Evolutionary conservation across 139 green algal genomes (phyloP).

Genomic region (Spirogloea muscicola): DNA sequence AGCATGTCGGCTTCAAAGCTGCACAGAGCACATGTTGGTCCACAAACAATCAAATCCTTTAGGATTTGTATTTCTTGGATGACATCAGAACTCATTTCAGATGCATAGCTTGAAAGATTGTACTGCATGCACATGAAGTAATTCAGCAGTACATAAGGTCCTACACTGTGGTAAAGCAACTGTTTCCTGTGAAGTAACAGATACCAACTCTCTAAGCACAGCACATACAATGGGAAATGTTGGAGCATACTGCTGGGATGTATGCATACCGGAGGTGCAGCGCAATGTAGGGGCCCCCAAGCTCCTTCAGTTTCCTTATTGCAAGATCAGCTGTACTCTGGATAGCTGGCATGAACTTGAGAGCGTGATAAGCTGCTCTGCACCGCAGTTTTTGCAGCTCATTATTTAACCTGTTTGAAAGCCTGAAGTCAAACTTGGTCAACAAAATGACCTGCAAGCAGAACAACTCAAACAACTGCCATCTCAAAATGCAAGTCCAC

Average conservation of each 20-base stretch:
- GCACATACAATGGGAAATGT: not conserved
- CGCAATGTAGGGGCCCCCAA: not conserved
- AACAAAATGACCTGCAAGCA: slow-evolving; percentile 2
- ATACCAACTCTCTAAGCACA: not conserved
- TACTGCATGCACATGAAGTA: not conserved
- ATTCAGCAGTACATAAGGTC: not conserved
- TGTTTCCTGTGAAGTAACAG: not conserved
- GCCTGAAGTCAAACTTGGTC: slow-evolving; percentile 4
- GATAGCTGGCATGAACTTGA: not conserved
- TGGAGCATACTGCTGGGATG: not conserved
- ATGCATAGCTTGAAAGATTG: too few relatives aligned
- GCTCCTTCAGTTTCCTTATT: not conserved
- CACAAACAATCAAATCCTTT: not conserved
- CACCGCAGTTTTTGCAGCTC: slow-evolving; percentile 14
- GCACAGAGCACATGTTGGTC: not conserved
- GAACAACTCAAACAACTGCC: too few relatives aligned
- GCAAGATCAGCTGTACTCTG: not conserved
- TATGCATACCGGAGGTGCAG: not conserved
- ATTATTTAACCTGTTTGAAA: not conserved
- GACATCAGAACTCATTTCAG: too few relatives aligned
- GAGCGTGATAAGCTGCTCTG: slow-evolving; percentile 1
- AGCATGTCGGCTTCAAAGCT: slow-evolving; percentile 41
- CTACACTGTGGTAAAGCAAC: not conserved
- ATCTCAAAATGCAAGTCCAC: too few relatives aligned
- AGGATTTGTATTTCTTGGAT: not conserved